These are phyloP conservation scores for Tetrapisispora nanseiensis DNA, from an alignment of 805 yeast genomes.

Conservation along the genomic window DNA sequence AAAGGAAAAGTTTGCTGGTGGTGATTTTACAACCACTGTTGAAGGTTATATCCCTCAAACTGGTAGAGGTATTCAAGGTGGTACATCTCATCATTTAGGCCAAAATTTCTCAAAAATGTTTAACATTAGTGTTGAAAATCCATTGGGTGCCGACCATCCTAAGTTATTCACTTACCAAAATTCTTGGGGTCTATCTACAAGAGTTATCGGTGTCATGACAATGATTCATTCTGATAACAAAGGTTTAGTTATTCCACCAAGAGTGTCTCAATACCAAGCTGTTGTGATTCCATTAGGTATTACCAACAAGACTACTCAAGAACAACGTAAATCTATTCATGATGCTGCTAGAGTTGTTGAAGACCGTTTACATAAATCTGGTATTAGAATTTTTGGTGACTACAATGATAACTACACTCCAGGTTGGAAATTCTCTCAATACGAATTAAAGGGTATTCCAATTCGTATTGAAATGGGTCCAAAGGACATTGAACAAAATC, in stretches of 20 bases:
- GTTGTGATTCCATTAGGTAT: conserved; percentile 93
- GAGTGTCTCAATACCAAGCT: conserved; percentile 87
- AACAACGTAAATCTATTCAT: conserved; percentile 58
- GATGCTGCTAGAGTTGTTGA: conserved; percentile 66
- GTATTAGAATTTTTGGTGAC: conserved; percentile 73
- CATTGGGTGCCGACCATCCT: conserved; percentile 81
- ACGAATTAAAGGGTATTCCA: conserved; percentile 95
- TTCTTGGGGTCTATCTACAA: conserved; percentile 98
- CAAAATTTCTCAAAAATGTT: conserved; percentile 98
- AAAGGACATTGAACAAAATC: conserved; percentile 72
- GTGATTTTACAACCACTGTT: conserved; percentile 86
- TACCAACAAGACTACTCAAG: conserved; percentile 75
- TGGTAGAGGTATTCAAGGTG: conserved; percentile 99
- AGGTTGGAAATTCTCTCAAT: conserved; percentile 97
- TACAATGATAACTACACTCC: conserved; percentile 92
- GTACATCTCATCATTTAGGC: conserved; percentile 95
- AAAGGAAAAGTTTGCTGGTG: conserved; percentile 98
- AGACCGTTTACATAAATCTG: conserved; percentile 45
- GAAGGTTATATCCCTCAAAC: conserved; percentile 97
- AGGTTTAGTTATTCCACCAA: conserved; percentile 96
- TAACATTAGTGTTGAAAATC: conserved; percentile 89
- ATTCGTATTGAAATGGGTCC: conserved; percentile 94
- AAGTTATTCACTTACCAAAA: conserved; percentile 88
- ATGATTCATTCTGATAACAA: conserved; percentile 98
- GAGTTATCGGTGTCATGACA: conserved; percentile 98